These are phyloP conservation scores for Scytalidium lignicola DNA, from an alignment of 2,329 filamentous ascomycete genomes.

Conservation along the genomic window DNA sequence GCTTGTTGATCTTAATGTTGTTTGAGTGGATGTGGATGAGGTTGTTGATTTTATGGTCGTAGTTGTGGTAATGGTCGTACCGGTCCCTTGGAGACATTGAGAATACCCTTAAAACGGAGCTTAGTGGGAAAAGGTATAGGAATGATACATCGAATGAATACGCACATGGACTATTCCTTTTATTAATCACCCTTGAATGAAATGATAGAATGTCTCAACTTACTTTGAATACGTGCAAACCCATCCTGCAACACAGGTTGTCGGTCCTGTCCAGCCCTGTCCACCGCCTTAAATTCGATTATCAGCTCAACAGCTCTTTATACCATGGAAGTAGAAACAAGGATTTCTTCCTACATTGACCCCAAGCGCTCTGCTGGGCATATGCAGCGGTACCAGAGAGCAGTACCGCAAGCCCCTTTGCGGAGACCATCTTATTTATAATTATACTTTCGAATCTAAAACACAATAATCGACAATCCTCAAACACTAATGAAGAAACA, in stretches of 20 bases:
- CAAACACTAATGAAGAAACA: too few species aligned
- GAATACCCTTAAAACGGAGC: slow-evolving; percentile 23
- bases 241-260: slow-evolving; percentile 21
- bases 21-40: slow-evolving; percentile 9
- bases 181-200: not conserved
- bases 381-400: slow-evolving; percentile 7
- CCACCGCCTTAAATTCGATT: slow-evolving; percentile 18
- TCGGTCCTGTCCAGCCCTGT: slow-evolving; percentile 16
- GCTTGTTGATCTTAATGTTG: slow-evolving; percentile 15
- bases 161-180: slow-evolving; percentile 8
- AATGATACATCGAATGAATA: not conserved
- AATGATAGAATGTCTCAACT: not conserved
- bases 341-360: slow-evolving; percentile 14
- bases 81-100: slow-evolving; percentile 35
- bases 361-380: slow-evolving; percentile 18
- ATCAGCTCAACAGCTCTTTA: not conserved
- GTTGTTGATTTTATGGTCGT: slow-evolving; percentile 7
- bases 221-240: slow-evolving; percentile 23
- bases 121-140: slow-evolving; percentile 1
- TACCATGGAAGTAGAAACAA: not conserved
- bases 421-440: not conserved
- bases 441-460: too few species aligned
- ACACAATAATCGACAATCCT: too few species aligned
- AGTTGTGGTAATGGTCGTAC: slow-evolving; percentile 7
- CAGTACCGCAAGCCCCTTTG: not conserved